These are phyloP conservation scores for Penicillium simplicissimum DNA, from an alignment of 495 filamentous ascomycete species.

Conservation along the genomic window DNA sequence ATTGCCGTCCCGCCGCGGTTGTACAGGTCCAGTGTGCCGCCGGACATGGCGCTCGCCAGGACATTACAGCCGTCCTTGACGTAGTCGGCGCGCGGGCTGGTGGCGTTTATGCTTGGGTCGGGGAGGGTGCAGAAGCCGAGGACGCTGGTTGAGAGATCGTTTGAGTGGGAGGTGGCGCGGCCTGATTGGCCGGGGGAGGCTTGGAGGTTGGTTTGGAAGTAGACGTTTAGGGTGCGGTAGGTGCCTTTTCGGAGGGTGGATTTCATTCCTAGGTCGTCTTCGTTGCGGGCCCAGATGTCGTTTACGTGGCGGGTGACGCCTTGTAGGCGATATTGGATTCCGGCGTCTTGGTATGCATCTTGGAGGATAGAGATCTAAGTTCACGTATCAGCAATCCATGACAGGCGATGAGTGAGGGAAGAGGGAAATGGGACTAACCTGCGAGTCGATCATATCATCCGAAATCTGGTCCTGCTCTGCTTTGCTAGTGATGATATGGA, in stretches of 20 bases:
- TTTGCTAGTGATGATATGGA: conserved; percentile 48
- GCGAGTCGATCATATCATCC: conserved; percentile 43
- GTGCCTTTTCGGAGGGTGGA: conserved; percentile 57
- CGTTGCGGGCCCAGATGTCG: conserved; percentile 64
- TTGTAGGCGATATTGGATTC: conserved; percentile 58
- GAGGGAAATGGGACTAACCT: conserved; percentile 34
- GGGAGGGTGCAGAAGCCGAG: conserved; percentile 55
- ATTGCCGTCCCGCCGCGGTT: conserved; percentile 53
- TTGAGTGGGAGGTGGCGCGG: conserved; percentile 12
- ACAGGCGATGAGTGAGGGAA: background rate
- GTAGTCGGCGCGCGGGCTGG: conserved; percentile 39
- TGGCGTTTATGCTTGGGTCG: conserved; percentile 37
- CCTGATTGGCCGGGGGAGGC: conserved; percentile 24
- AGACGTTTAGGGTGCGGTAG: conserved; percentile 53
- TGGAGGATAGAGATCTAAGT: conserved; percentile 44
- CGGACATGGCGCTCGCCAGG: conserved; percentile 53
- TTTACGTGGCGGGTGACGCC: conserved; percentile 73
- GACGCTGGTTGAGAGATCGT: conserved; percentile 35
- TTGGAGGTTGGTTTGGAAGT: conserved; percentile 52
- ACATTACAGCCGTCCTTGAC: conserved; percentile 55
- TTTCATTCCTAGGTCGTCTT: conserved; percentile 64
- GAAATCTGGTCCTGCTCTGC: conserved; percentile 34
- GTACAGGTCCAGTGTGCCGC: conserved; percentile 44
- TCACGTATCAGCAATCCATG: background rate
- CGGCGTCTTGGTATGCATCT: conserved; percentile 42